Conservation (phyloP, 2,329 filamentous ascomycete genomes). For the Lecanosticta acicola region DNA sequence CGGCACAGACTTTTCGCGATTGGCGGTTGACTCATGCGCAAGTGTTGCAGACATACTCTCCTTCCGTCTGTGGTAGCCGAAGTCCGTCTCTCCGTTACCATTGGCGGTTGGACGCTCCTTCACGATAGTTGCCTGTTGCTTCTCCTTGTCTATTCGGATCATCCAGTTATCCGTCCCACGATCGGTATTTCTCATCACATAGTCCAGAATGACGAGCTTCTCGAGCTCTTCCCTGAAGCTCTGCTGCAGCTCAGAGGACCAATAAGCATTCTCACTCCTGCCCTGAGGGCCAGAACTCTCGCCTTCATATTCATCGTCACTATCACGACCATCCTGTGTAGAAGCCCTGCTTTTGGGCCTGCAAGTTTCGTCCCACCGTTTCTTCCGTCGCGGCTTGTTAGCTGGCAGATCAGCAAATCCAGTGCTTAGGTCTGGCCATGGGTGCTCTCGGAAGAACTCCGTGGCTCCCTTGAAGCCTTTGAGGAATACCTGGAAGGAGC, state of each 20-base stretch:
- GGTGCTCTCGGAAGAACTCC: slow-evolving; percentile 86
- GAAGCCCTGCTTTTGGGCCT: slow-evolving; percentile 56
- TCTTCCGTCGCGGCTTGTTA: slow-evolving; percentile 62
- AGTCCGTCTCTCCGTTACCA: slow-evolving; percentile 33
- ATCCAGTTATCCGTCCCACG: slow-evolving; percentile 98
- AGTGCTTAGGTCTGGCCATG: slow-evolving; percentile 87
- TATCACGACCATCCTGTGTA: slow-evolving; percentile 45
- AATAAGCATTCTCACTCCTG: slow-evolving; percentile 57
- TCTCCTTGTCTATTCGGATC: slow-evolving; percentile 89
- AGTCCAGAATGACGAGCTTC: slow-evolving; percentile 94
- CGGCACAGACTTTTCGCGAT: slow-evolving; percentile 54
- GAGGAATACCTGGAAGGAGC: slow-evolving; percentile 95
- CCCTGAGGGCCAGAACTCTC: slow-evolving; percentile 25
- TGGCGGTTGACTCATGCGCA: slow-evolving; percentile 4
- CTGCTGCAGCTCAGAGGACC: slow-evolving; percentile 84
- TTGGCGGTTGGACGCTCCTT: slow-evolving; percentile 72
- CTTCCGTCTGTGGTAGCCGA: slow-evolving; percentile 46
- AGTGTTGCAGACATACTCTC: slow-evolving; percentile 73
- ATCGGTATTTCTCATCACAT: slow-evolving; percentile 98
- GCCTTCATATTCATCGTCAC: slow-evolving; percentile 26
- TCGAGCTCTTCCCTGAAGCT: slow-evolving; percentile 92
- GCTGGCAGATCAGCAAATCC: slow-evolving; percentile 62
- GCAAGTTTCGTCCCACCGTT: slow-evolving; percentile 74
- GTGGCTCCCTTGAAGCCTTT: slow-evolving; percentile 98
- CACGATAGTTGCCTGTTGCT: slow-evolving; percentile 74